Base-by-base conservation (phyloP, 768 basidiomycete genomes). In the Lactarius vividus region DNA sequence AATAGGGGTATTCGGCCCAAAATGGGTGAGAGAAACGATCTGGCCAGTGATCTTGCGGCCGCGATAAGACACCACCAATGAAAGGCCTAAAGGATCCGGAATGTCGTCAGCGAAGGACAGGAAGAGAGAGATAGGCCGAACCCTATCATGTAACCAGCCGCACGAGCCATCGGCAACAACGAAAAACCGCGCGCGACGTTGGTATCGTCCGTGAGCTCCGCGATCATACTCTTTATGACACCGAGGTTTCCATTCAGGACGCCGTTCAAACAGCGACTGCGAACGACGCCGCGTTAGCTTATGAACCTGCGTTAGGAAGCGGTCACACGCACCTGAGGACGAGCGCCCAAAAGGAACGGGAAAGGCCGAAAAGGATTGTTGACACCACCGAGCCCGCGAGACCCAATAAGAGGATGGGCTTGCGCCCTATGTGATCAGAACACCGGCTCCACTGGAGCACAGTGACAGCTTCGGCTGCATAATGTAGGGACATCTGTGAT, bases 141-240 rank as follows among this genome's bases (percentile, higher is more conserved):
- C 67, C 67, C 64, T 37, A 68, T 49, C 11, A 59, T 66, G 20
- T 58, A 65, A 20, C 64, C 67, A 20, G 52, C 35, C 11, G 64
- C 59, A 37, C 67, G 66, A 9, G 74, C 70, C 0, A 79, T 68
- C 4, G 79, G 79, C 28, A 80, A 64, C 37, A 76, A 64, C 6
- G 77, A 71, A 39, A 79, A 76, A 0, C 74, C 80, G 29, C 76
- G 74, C 15, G 82, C 80, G 60, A 81, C 79, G 71, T 89, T 89
- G 1, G 84, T 82, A 0, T 81, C 75, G 71, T 89, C 87, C 0
- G 87, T 87, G 37, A 89, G 73, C 65, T 89, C 88, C 0, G 82
- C 87, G 76, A 89, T 79, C 70, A 85, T 84, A 68, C 85, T 87
- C 71, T 90, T 91, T 81, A 90, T 86, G 31, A 91, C 87, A 7